Evolutionary conservation across 495 filamentous ascomycete species (phyloP).

Genomic region (Aspergillus indologenus): DNA sequence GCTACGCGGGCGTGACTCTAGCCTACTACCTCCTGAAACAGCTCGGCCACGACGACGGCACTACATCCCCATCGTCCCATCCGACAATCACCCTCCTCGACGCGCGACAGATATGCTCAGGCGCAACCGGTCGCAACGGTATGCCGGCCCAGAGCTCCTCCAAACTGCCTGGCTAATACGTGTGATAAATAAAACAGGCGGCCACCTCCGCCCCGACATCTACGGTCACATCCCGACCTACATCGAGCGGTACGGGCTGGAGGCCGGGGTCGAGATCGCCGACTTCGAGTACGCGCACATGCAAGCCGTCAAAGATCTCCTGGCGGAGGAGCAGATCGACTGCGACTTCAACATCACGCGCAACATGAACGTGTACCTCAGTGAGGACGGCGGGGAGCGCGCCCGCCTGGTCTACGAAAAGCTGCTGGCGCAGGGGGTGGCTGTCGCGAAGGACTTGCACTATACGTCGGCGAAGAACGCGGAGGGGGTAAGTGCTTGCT

Average conservation of each 20-base stretch:
- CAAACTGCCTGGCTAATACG: background rate
- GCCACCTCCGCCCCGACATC: conserved; percentile 37
- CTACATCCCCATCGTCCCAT: background rate
- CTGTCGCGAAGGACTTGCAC: conserved; percentile 31
- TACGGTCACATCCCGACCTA: conserved; percentile 29
- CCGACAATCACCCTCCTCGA: conserved; percentile 37
- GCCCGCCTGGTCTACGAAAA: conserved; percentile 27
- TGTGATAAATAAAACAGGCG: conserved; percentile 22
- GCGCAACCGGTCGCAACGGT: conserved; percentile 45
- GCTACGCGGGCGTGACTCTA: conserved; percentile 62
- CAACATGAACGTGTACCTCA: conserved; percentile 33
- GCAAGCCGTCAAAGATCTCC: conserved; percentile 26
- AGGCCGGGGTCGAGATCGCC: conserved; percentile 29
- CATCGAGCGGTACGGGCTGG: conserved; percentile 27
- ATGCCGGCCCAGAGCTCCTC: background rate
- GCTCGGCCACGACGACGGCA: conserved; percentile 13
- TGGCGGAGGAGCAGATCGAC: conserved; percentile 36
- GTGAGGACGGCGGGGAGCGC: conserved; percentile 24
- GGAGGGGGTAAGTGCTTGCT: conserved; percentile 25
- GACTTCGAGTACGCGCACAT: conserved; percentile 34
- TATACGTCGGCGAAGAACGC: conserved; percentile 24
- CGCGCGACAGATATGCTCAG: conserved; percentile 41
- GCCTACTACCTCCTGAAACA: conserved; percentile 57
- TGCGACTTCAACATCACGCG: conserved; percentile 42
- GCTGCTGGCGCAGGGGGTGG: conserved; percentile 20